phyloP scores from a whole-genome alignment of 2,329 filamentous ascomycete genomes.

The Fusarium caatingaense region DNA sequence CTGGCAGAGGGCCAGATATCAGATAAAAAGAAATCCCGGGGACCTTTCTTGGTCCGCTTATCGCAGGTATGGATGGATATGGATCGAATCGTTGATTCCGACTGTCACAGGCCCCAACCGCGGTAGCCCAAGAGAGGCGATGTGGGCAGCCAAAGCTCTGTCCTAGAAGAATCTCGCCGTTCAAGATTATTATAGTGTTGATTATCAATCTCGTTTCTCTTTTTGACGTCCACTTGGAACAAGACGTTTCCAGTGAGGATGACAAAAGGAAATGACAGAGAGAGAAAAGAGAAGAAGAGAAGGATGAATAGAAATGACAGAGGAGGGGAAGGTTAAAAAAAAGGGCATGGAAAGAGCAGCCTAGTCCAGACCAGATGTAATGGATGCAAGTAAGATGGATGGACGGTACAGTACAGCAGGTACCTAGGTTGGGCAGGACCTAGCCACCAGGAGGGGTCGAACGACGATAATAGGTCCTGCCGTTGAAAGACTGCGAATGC shows the following conservation, averaged over 20 bases:
- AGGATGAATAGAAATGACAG: constrained; percentile 9
- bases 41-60: constrained; percentile 37
- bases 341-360: neutral
- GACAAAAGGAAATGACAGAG: constrained; percentile 24
- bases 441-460: constrained; percentile 15
- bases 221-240: constrained; percentile 38
- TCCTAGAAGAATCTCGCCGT: constrained; percentile 25
- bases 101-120: constrained; percentile 18
- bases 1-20: constrained; percentile 34
- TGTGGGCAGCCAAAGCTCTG: constrained; percentile 19
- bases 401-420: constrained; percentile 9
- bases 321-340: constrained; percentile 14
- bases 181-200: constrained; percentile 11
- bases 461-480: constrained; percentile 28
- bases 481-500: constrained; percentile 17
- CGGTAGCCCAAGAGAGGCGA: constrained; percentile 19
- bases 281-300: constrained; percentile 3
- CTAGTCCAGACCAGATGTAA: constrained; percentile 15
- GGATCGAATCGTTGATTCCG: constrained; percentile 15
- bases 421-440: constrained; percentile 7
- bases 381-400: constrained; percentile 36
- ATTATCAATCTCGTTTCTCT: constrained; percentile 20
- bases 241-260: constrained; percentile 30
- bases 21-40: constrained; percentile 17
- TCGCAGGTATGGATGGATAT: constrained; percentile 8